Conservation (phyloP, 768 basidiomycete genomes). For the Sporobolomyces pararoseus region DNA sequence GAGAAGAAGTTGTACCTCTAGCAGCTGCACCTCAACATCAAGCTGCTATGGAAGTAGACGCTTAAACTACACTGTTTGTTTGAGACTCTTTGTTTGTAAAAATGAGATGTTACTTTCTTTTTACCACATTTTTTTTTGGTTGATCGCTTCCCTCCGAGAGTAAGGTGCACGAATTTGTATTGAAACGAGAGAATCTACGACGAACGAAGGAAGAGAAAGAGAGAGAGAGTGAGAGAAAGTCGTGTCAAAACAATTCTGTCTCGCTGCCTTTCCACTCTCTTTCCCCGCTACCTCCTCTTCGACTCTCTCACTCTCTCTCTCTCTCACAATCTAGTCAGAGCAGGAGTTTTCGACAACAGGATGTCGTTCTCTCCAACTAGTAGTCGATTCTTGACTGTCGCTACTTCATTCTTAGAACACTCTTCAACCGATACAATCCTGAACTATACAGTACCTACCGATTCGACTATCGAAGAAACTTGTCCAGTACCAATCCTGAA, state of each 20-base stretch:
- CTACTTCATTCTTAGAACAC: constrained; percentile 29
- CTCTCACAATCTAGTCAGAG: too few relatives aligned
- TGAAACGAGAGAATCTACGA: too few relatives aligned
- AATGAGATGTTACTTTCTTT: too few relatives aligned
- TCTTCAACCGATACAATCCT: constrained; percentile 1
- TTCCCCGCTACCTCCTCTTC: too few relatives aligned
- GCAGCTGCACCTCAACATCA: constrained; percentile 26
- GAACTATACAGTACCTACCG: constrained; percentile 24
- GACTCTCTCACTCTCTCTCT: too few relatives aligned
- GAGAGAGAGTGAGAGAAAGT: too few relatives aligned
- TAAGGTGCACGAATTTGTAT: too few relatives aligned
- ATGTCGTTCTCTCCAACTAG: not conserved
- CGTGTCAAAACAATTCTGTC: too few relatives aligned
- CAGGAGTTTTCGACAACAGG: not conserved
- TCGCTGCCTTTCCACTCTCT: too few relatives aligned
- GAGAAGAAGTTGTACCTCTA: constrained; percentile 40
- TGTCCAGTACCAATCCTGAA: constrained; percentile 41
- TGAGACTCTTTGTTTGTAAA: not conserved
- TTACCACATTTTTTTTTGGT: not conserved
- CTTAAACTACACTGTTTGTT: constrained; percentile 19
- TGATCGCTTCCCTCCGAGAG: too few relatives aligned
- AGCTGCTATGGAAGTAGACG: constrained; percentile 42
- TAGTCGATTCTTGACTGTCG: constrained; percentile 5
- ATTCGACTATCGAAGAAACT: not conserved
- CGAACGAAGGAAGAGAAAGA: too few relatives aligned